Base-by-base conservation (phyloP, 306 rosid species). In the Leucaena leucocephala region DNA sequence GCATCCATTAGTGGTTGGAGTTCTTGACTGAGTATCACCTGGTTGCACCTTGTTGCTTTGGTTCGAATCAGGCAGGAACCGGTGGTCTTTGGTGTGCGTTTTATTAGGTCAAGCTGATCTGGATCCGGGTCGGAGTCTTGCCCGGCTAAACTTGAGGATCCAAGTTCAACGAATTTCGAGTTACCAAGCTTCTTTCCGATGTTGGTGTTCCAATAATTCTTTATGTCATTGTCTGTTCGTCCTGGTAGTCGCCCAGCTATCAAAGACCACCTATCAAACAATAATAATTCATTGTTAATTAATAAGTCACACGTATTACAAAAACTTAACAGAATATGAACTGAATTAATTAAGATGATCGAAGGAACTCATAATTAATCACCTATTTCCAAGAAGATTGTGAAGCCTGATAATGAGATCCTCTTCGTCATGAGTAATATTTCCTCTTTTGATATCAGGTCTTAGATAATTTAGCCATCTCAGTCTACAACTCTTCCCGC, bases 211-310 rank as follows among this genome's bases (percentile, higher is more conserved):
- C 92, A 88, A 40, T 86, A 86, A 42, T 88, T 88, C 74, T 88
- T 88, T 36, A 88, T 88, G 82, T 88, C 90, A 84, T 88, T 88
- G 87, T 88, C 92, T 88, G 92, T 88, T 82, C 92, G 86, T 77
- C 92, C 90, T 2, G 92, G 92, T 14, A 88, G 83, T 75, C 92
- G 82, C 45, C 92, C 92, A 78, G 92, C 90, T 52, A 88, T 88
- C 71, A 88, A 46, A 27, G 92, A 82, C 92, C 92, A 88, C 78
- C 92, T 88, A 77, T 80, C 0, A 76, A 74, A 14, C 14, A 11
- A 13, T 15, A 33, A 64, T 9, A 27, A 27, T 27, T 38, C 46
- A 64, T 6, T 33, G 38, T 62, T 62, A 33, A 27, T 27, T 27
- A 27, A 27, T 27, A 27, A 27, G 27, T 27, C 27, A 27, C 27